Percentiles rank a stretch among this genome's conserved stretches.
phyloP scores from a whole-genome alignment of 2,329 filamentous ascomycete genomes.

The Aspergillus sp. region DNA sequence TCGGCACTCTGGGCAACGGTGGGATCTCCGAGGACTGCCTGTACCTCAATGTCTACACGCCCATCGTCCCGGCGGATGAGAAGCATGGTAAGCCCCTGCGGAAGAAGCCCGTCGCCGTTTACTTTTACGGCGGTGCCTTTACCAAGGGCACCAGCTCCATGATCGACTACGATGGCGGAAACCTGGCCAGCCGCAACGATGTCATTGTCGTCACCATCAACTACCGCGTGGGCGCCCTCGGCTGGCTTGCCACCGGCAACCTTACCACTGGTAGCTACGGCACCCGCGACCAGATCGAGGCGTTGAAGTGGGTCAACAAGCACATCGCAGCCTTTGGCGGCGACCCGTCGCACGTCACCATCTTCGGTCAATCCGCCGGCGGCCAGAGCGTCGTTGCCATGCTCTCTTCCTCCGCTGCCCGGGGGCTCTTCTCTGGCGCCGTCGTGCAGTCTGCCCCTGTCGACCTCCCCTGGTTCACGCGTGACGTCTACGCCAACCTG shows the following conservation, averaged over 20 bases:
- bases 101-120: conserved; percentile 26
- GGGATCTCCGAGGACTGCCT: conserved; percentile 35
- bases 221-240: conserved; percentile 32
- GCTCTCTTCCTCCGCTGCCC: conserved; percentile 24
- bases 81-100: conserved; percentile 9
- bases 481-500: conserved; percentile 20
- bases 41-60: conserved; percentile 35
- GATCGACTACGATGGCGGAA: conserved; percentile 33
- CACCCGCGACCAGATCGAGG: conserved; percentile 32
- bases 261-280: conserved; percentile 34
- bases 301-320: conserved; percentile 27
- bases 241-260: conserved; percentile 35
- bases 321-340: conserved; percentile 28
- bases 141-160: conserved; percentile 26
- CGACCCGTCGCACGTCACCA: conserved; percentile 31
- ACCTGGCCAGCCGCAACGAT: conserved; percentile 36
- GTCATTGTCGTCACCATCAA: conserved; percentile 36
- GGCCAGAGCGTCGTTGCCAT: conserved; percentile 52
- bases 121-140: conserved; percentile 35
- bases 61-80: conserved; percentile 23
- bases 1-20: conserved; percentile 11
- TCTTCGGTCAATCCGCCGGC: conserved; percentile 37
- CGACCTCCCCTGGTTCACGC: conserved; percentile 28
- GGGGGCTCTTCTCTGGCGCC: conserved; percentile 27
- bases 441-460: conserved; percentile 26